These are phyloP conservation scores for Scheffersomyces lignosus DNA, from an alignment of 805 yeast genomes.

Conservation along the genomic window DNA sequence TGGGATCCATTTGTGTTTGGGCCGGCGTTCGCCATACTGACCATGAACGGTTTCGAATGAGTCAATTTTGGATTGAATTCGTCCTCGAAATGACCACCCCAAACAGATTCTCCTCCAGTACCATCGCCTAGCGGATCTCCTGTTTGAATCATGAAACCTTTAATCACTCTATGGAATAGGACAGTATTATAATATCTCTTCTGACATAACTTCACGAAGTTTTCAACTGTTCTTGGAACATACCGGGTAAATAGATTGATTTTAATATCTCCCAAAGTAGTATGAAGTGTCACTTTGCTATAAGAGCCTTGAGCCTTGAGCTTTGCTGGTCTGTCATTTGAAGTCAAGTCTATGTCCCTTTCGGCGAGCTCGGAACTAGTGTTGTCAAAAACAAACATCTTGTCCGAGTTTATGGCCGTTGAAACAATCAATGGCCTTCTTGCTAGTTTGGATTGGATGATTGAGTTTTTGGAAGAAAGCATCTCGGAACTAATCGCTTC, in stretches of 20 bases:
- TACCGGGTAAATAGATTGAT: constrained; percentile 31
- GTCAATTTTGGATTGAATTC: constrained; percentile 25
- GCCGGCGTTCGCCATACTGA: constrained; percentile 32
- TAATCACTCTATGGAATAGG: constrained; percentile 26
- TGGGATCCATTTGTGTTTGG: constrained; percentile 27
- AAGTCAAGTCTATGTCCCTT: constrained; percentile 9
- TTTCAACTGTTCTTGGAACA: constrained; percentile 44
- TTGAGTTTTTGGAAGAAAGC: constrained; percentile 17
- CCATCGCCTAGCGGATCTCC: constrained; percentile 26
- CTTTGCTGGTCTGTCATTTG: background rate
- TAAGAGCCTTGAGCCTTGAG: background rate
- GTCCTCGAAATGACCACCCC: constrained; percentile 27
- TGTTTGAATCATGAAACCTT: constrained; percentile 25
- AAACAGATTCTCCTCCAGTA: constrained; percentile 27
- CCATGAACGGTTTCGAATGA: constrained; percentile 31
- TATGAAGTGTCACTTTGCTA: constrained; percentile 21
- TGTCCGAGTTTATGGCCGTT: constrained; percentile 8
- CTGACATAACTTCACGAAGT: constrained; percentile 34
- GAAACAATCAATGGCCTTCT: constrained; percentile 13
- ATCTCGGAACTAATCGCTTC: constrained; percentile 10
- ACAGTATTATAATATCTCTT: constrained; percentile 40
- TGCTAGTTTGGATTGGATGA: constrained; percentile 14
- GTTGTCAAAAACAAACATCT: constrained; percentile 11
- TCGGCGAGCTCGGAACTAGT: background rate
- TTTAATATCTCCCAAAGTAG: constrained; percentile 44